phyloP scores from a whole-genome alignment of 495 filamentous ascomycete species.

The Mytilinidion resinicola region DNA sequence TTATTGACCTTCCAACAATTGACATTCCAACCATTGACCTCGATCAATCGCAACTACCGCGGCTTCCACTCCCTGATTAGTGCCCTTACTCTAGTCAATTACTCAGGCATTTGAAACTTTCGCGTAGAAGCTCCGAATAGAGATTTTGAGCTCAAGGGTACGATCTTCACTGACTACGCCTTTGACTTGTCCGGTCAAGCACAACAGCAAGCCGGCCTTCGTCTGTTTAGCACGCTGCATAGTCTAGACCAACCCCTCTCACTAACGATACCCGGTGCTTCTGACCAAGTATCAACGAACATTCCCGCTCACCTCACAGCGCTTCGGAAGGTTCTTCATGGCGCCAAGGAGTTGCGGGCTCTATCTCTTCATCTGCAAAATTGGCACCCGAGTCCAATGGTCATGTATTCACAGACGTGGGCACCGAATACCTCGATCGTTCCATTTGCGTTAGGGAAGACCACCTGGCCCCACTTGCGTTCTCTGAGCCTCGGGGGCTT shows the following conservation, averaged over 20 bases:
- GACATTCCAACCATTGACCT: background rate
- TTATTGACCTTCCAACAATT: background rate
- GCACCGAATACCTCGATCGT: background rate
- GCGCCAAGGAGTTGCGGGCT: slow-evolving; percentile 13
- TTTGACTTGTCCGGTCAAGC: slow-evolving; percentile 4
- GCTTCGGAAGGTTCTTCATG: slow-evolving; percentile 6
- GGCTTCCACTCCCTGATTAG: slow-evolving; percentile 22
- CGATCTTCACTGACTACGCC: slow-evolving; percentile 5
- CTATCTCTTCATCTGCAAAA: slow-evolving; percentile 6
- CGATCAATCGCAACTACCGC: background rate
- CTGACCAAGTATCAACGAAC: background rate
- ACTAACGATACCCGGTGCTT: background rate
- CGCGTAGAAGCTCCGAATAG: background rate
- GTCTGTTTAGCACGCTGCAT: slow-evolving; percentile 13
- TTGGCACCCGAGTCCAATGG: background rate
- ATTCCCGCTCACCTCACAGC: background rate
- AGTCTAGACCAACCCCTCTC: slow-evolving; percentile 8
- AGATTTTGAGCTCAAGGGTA: background rate
- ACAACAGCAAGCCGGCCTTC: slow-evolving; percentile 18
- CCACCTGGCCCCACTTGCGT: slow-evolving; percentile 12
- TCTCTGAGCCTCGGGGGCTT: slow-evolving; percentile 9
- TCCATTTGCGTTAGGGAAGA: slow-evolving; percentile 6
- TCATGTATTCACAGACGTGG: background rate
- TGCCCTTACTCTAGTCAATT: slow-evolving; percentile 9
- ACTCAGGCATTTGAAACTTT: slow-evolving; percentile 13